These are phyloP conservation scores for Blechomonas ayalai DNA, from an alignment of 208 protist species.

Conservation along the genomic window DNA sequence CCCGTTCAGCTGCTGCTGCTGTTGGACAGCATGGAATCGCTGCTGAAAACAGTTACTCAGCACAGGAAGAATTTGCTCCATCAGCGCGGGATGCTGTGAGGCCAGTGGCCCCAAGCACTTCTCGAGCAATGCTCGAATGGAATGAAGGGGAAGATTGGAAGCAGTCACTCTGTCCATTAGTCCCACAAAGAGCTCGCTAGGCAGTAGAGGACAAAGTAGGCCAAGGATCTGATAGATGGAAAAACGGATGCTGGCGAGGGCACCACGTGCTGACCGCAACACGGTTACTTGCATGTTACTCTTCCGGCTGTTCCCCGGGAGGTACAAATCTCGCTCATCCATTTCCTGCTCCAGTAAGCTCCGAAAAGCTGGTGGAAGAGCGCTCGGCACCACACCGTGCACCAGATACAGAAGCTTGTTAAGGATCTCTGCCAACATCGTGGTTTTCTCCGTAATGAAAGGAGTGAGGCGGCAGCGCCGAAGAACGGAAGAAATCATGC, in stretches of 20 bases:
- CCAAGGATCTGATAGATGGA: constrained; percentile 66
- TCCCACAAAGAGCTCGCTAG: constrained; percentile 28
- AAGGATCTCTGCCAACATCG: constrained; percentile 24
- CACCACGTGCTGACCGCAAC: constrained; percentile 17
- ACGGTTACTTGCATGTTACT: constrained; percentile 16
- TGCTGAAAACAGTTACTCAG: constrained; percentile 31
- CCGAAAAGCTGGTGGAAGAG: constrained; percentile 32
- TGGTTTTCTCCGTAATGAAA: constrained; percentile 42
- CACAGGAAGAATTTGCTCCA: constrained; percentile 24
- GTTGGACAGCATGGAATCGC: constrained; percentile 4
- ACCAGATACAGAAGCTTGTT: constrained; percentile 29
- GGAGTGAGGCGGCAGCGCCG: constrained; percentile 40
- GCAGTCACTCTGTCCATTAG: not conserved
- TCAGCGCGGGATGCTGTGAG: constrained; percentile 22
- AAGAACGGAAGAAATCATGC: constrained; percentile 49
- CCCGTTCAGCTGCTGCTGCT: constrained; percentile 1
- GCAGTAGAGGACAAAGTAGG: constrained; percentile 34
- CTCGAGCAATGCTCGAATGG: constrained; percentile 34
- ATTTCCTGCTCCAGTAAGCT: constrained; percentile 29
- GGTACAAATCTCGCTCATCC: constrained; percentile 26
- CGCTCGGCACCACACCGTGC: constrained; percentile 34
- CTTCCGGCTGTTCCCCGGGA: constrained; percentile 31
- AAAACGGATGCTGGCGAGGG: constrained; percentile 43
- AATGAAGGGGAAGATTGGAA: constrained; percentile 19
- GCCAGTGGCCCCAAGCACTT: constrained; percentile 50